Conservation (phyloP, 495 filamentous ascomycete genomes). For the Oidiodendron maius region DNA sequence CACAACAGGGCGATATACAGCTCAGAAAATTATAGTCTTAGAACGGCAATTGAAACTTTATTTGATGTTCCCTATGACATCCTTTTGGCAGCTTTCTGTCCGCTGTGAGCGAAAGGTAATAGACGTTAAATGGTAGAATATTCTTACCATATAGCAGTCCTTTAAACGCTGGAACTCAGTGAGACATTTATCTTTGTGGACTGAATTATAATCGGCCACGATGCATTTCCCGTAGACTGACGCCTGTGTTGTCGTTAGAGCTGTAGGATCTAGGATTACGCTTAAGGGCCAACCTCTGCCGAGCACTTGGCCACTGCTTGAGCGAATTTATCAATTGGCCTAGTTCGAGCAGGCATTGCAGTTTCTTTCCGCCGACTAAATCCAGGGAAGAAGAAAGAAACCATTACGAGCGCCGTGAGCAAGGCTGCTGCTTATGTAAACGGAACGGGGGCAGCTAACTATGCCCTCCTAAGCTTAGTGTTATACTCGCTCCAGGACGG, state of each 20-base stretch:
- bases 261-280: neutral
- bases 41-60: neutral
- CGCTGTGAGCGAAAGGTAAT: constrained; percentile 5
- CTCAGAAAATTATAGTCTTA: neutral
- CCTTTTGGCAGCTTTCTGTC: constrained; percentile 41
- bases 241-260: constrained; percentile 45
- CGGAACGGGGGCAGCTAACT: too few relatives aligned
- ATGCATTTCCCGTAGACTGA: constrained; percentile 89
- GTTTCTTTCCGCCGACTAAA: too few relatives aligned
- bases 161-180: constrained; percentile 83
- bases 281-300: constrained; percentile 55
- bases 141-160: constrained; percentile 77
- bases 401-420: too few relatives aligned
- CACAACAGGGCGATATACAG: neutral
- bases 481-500: neutral
- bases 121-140: neutral
- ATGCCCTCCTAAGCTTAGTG: too few relatives aligned
- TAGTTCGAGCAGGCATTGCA: constrained; percentile 33
- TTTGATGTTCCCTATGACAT: constrained; percentile 16
- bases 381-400: too few relatives aligned
- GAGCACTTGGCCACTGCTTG: constrained; percentile 78
- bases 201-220: constrained; percentile 80
- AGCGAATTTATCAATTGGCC: constrained; percentile 89
- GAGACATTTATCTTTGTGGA: constrained; percentile 86
- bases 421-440: too few relatives aligned